Evolutionary conservation across 805 yeast genomes (phyloP).

Genomic region (Candida caryicola): DNA sequence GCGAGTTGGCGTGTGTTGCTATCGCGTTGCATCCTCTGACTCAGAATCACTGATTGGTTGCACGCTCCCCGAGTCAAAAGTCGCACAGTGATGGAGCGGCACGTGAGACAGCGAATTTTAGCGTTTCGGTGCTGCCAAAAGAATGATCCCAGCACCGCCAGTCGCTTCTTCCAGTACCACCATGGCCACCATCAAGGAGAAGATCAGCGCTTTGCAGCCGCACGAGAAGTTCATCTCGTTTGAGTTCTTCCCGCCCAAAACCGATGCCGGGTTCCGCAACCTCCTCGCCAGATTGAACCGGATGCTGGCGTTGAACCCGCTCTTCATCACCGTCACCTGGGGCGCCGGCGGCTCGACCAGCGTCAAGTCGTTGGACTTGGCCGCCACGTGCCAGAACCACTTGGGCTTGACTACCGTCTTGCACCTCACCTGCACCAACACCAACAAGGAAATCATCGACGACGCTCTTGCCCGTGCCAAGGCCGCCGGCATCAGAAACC

Average conservation of each 20-base stretch:
- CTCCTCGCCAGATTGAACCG: constrained; percentile 82
- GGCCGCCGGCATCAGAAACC: constrained; percentile 76
- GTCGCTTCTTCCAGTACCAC: no score
- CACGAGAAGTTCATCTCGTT: constrained; percentile 72
- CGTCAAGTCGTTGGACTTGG: constrained; percentile 79
- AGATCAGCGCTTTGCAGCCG: constrained; percentile 45
- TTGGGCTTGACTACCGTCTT: constrained; percentile 86
- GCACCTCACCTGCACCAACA: constrained; percentile 95
- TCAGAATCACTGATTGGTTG: no score
- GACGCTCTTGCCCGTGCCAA: constrained; percentile 72
- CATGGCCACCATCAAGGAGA: constrained; percentile 44
- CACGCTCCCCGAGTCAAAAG: background rate
- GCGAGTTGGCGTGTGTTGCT: no score
- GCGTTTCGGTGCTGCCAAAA: no score
- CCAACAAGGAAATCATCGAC: constrained; percentile 73
- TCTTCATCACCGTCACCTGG: constrained; percentile 94
- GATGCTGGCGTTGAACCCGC: constrained; percentile 83
- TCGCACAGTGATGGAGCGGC: background rate
- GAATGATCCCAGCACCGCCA: no score
- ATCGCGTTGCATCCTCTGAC: no score
- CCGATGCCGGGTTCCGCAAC: constrained; percentile 83
- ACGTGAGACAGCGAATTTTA: background rate
- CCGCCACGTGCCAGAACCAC: constrained; percentile 69
- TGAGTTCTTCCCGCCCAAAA: constrained; percentile 97
- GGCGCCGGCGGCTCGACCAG: constrained; percentile 98